These are phyloP conservation scores for Arthrobotrys musiformis DNA, from an alignment of 2,329 filamentous ascomycete species.

Conservation along the genomic window DNA sequence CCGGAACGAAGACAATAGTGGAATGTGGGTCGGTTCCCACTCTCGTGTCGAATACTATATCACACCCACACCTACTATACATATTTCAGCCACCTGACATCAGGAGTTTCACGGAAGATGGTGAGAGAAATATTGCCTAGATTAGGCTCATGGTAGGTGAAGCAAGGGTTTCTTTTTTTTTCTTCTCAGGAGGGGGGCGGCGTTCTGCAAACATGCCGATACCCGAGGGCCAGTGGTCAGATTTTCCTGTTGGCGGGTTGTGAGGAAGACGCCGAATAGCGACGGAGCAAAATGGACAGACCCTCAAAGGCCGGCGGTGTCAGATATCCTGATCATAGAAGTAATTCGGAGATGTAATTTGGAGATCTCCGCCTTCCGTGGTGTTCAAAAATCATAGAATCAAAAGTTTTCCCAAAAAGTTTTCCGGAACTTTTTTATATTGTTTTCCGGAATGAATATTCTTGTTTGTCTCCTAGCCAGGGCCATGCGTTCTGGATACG, in stretches of 20 bases:
- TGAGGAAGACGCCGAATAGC: conserved; percentile 2
- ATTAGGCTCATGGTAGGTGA: conserved; percentile 22
- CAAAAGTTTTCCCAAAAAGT: background rate
- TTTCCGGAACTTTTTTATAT: background rate
- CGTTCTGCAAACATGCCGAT: conserved; percentile 25
- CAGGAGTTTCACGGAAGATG: conserved; percentile 28
- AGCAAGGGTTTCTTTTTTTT: conserved; percentile 15
- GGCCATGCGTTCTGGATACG: background rate
- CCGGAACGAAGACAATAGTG: conserved; percentile 13
- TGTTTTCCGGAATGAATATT: background rate
- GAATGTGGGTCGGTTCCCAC: conserved; percentile 26
- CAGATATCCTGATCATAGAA: background rate
- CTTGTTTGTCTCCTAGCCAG: background rate
- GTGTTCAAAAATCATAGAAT: background rate
- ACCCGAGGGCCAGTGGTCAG: conserved; percentile 20
- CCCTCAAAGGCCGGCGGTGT: background rate
- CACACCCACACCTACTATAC: background rate
- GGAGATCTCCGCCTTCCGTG: background rate
- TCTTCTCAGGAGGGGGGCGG: background rate
- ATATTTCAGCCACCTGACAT: conserved; percentile 33
- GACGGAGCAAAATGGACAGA: background rate
- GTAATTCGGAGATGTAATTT: background rate
- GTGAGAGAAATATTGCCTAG: conserved; percentile 10
- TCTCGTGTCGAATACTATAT: conserved; percentile 1
- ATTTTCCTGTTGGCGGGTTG: background rate